These are phyloP conservation scores for Ophiosphaerella narmari DNA, from an alignment of 2,329 filamentous ascomycete species.

Conservation along the genomic window DNA sequence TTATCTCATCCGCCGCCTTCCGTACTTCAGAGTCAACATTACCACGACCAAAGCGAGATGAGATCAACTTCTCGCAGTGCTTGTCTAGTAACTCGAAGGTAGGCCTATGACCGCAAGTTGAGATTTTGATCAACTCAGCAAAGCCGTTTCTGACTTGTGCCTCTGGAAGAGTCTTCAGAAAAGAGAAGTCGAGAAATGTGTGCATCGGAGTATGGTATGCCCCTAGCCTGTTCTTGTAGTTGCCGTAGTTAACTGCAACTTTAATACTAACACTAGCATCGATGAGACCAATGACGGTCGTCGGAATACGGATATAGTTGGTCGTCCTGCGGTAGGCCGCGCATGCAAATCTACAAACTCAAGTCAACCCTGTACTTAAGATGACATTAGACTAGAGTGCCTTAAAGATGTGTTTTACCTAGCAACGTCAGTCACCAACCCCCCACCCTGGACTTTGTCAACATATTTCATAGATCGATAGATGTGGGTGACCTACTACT, in stretches of 20 bases:
- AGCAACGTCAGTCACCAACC: slow-evolving; percentile 57
- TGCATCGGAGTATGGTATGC: slow-evolving; percentile 74
- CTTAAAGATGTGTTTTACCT: slow-evolving; percentile 61
- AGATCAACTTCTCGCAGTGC: slow-evolving; percentile 70
- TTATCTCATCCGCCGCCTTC: slow-evolving; percentile 68
- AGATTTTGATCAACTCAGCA: slow-evolving; percentile 77
- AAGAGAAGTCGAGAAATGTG: slow-evolving; percentile 75
- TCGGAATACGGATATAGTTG: slow-evolving; percentile 74
- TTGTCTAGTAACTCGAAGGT: slow-evolving; percentile 72
- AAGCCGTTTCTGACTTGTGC: slow-evolving; percentile 75
- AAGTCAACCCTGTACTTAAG: slow-evolving; percentile 27
- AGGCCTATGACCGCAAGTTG: slow-evolving; percentile 67
- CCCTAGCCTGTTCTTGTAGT: slow-evolving; percentile 75
- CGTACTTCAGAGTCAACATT: slow-evolving; percentile 60
- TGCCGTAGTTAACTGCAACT: slow-evolving; percentile 77
- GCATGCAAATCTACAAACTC: slow-evolving; percentile 56
- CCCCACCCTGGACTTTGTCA: slow-evolving; percentile 47
- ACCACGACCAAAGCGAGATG: slow-evolving; percentile 66
- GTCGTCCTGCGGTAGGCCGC: slow-evolving; percentile 73
- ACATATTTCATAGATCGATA: background rate
- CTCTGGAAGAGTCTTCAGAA: slow-evolving; percentile 68
- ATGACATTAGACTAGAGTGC: slow-evolving; percentile 53
- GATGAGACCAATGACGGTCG: slow-evolving; percentile 75
- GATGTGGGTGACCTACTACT: slow-evolving; percentile 29
- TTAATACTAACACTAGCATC: slow-evolving; percentile 78